Evolutionary conservation across 495 filamentous ascomycete genomes (phyloP), one percentile per base, ranked within the genome.

Genomic region (Xylaria grammica): DNA sequence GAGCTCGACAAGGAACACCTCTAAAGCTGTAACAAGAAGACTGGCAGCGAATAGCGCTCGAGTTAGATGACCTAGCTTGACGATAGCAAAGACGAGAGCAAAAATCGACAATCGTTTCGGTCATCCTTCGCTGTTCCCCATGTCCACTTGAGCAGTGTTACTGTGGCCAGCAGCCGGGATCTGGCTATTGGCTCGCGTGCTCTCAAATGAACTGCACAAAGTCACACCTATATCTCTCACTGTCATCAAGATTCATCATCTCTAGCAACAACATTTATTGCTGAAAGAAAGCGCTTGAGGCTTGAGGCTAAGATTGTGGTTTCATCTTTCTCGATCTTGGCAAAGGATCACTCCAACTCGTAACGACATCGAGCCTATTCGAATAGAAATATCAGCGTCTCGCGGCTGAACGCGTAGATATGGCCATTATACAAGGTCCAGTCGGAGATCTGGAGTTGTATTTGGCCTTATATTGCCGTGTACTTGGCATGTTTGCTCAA

Each of bases 21-120:
- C 67, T 70, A 65, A 69, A 62, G 74, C 72, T 74, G 71, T 75
- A 75, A 66, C 70, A 76, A 81, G 75, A 79, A 68, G 72, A 67
- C 67, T 80, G 72, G 77, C 75, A 77, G 81, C 81, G 79, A 78
- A 77, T 82, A 82, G 81, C 77, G 78, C 79, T 73, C 65, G 69
- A 74, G 66, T 68, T 67, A 72, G 68, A 69, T 75, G 72, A 78
- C 78, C 80, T 86, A 86, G 84, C 84, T 84, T 84, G 74, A 81
- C 82, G 82, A 84, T 86, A 86, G 84, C 81, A 84, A 82, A 80
- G 77, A 79, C 77, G 77, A 75, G 78, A 82, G 78, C 77, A 78
- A 72, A 71, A 81, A 70, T 74, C 72, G 72, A 74, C 72, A 74
- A 59, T 60, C 63, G 48, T 65, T 68, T 70, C 69, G 71, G 72